Base-by-base conservation (phyloP, 495 filamentous ascomycete species). In the Friedmanniomyces simplex region DNA sequence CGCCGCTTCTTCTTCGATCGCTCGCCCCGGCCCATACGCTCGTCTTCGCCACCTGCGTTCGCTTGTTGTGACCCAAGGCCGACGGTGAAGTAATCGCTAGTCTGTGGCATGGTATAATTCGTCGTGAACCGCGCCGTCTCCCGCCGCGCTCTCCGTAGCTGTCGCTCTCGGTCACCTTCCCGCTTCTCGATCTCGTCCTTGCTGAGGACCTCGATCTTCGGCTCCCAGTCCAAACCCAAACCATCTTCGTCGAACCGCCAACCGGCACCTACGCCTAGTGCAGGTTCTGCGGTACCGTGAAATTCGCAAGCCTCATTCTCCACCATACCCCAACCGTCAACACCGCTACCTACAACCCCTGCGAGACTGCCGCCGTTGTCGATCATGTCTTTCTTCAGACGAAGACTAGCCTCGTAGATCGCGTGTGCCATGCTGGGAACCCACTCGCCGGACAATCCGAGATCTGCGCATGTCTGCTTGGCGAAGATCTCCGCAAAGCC, bases 151-250 rank as follows among this genome's bases (percentile, higher is more conserved):
- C 94, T 79, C 28, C 93, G 73, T 34, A 96, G 85, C 72, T 97
- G 89, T 28, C 93, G 73, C 68, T 97, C 93, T 24, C 94, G 81
- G 67, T 97, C 94, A 52, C 89, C 89, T 70, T 99, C 93, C 28
- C 94, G 81, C 71, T 95, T 94, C 71, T 99, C 94, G 49, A 99
- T 97, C 69, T 99, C 93, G 64, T 97, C 93, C 66, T 96, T 94
- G 2, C 83, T 87, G 13, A 99, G 73, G 0, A 79, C 80, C 69
- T 97, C 93, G 0, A 99, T 79, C 71, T 89, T 91, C 0, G 91
- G 90, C 62, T 95, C 90, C 94, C 94, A 99, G 58, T 91, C 88
- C 55, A 89, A 85, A 25, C 82, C 88, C 2, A 97, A 75, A 28
- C 87, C 83, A 69, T 96, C 94, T 13, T 85, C 85, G 57, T 97